Evolutionary conservation across 2,329 filamentous ascomycete species (phyloP).

Genomic region (Xylaria sp.): DNA sequence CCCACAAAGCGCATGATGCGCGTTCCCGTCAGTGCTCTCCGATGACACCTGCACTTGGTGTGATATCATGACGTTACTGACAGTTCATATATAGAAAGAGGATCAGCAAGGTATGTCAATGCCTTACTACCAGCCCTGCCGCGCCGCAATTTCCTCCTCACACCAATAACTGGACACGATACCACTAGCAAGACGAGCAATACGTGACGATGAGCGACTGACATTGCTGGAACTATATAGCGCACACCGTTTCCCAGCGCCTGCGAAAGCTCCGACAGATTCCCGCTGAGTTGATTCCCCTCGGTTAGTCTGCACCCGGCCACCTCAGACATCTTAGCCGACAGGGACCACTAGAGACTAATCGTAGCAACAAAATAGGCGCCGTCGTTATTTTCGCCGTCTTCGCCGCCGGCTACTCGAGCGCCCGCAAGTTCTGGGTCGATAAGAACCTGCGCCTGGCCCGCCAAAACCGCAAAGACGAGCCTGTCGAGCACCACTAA

Average conservation of each 20-base stretch:
- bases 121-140: slow-evolving; percentile 42
- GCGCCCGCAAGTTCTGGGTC: slow-evolving; percentile 81
- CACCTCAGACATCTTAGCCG: neutral
- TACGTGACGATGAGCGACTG: slow-evolving; percentile 12
- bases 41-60: slow-evolving; percentile 31
- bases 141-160: slow-evolving; percentile 22
- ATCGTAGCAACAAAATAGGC: slow-evolving; percentile 61
- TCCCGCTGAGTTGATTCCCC: slow-evolving; percentile 91
- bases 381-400: slow-evolving; percentile 89
- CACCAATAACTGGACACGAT: slow-evolving; percentile 16
- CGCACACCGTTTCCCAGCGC: slow-evolving; percentile 96
- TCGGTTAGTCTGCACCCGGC: slow-evolving; percentile 72
- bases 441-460: slow-evolving; percentile 93
- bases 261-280: slow-evolving; percentile 89
- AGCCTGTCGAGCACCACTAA: slow-evolving; percentile 53
- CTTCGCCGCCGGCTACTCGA: slow-evolving; percentile 83
- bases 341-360: slow-evolving; percentile 16
- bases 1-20: slow-evolving; percentile 74
- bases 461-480: slow-evolving; percentile 69
- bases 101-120: slow-evolving; percentile 72
- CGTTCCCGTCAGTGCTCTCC: slow-evolving; percentile 71
- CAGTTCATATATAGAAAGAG: slow-evolving; percentile 65
- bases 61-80: slow-evolving; percentile 53
- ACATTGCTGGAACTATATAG: slow-evolving; percentile 59
- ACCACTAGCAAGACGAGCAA: slow-evolving; percentile 12